These are phyloP conservation scores for Kwoniella mangroviensis DNA, from an alignment of 768 basidiomycete genomes.

Conservation along the genomic window DNA sequence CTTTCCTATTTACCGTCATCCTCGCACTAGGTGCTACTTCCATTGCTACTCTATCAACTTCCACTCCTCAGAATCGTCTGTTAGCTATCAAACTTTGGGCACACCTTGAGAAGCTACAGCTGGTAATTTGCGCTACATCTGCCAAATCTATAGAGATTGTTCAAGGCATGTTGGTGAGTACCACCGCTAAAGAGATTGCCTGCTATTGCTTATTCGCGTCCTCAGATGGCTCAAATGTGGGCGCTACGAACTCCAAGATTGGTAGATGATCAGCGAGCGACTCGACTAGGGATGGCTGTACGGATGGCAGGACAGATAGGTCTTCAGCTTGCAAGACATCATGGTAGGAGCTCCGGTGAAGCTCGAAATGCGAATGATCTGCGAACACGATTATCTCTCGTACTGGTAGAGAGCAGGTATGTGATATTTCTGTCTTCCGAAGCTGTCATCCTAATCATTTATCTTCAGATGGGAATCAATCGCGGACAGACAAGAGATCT, in stretches of 20 bases:
- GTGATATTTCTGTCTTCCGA: background rate
- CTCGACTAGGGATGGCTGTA: conserved; percentile 10
- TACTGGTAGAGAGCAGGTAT: conserved; percentile 24
- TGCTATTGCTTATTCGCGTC: background rate
- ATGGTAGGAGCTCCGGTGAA: background rate
- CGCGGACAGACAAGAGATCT: conserved; percentile 17
- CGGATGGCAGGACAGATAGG: conserved; percentile 22
- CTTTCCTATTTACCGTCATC: conserved; percentile 22
- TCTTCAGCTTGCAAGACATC: conserved; percentile 13
- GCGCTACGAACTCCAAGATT: conserved; percentile 15
- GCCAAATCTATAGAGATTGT: conserved; percentile 25
- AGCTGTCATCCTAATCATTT: background rate
- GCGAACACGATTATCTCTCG: conserved; percentile 6
- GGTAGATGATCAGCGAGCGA: conserved; percentile 22
- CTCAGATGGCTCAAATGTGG: conserved; percentile 20
- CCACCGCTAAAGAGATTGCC: background rate
- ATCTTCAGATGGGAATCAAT: conserved; percentile 21
- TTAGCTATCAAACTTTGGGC: conserved; percentile 11
- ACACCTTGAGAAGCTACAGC: conserved; percentile 21
- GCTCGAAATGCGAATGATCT: conserved; percentile 12
- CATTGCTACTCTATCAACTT: conserved; percentile 4
- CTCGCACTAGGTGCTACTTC: conserved; percentile 20
- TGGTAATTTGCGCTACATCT: conserved; percentile 18
- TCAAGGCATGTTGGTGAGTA: conserved; percentile 18
- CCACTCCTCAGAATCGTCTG: background rate